Conservation (phyloP, 495 filamentous ascomycete species). For the Saxispiralis lemnorum region DNA sequence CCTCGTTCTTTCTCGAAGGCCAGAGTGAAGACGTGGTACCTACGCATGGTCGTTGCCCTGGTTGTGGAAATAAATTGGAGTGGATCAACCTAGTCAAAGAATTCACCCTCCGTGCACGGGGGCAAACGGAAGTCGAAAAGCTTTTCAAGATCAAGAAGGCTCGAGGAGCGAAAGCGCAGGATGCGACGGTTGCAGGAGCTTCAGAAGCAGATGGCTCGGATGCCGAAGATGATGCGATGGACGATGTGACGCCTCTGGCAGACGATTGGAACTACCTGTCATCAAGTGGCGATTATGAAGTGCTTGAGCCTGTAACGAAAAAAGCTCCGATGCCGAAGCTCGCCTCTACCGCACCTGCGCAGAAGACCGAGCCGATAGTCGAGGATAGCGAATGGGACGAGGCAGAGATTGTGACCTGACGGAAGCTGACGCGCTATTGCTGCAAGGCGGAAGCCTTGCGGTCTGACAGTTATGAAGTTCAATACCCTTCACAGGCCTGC, state of each 20-base stretch:
- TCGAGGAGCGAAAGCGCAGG: conserved; percentile 14
- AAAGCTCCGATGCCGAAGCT: no score
- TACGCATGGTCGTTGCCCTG: conserved; percentile 51
- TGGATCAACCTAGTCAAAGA: conserved; percentile 77
- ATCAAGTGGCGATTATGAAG: conserved; percentile 7
- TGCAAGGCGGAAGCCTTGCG: no score
- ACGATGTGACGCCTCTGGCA: neutral
- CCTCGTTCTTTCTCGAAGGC: conserved; percentile 39
- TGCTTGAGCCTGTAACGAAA: no score
- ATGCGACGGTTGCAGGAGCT: neutral
- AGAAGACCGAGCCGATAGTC: conserved; percentile 25
- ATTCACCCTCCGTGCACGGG: conserved; percentile 51
- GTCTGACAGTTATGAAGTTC: no score
- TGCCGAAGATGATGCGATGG: conserved; percentile 7
- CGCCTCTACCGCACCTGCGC: no score
- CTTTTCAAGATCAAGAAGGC: conserved; percentile 38
- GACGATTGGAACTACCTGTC: conserved; percentile 13
- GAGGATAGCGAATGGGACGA: conserved; percentile 47
- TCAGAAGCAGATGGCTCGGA: no score
- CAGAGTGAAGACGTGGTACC: conserved; percentile 42
- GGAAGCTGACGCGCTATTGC: neutral
- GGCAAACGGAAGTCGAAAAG: conserved; percentile 43
- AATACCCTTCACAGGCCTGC: no score
- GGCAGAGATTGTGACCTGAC: conserved; percentile 24
- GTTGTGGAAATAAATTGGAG: conserved; percentile 39